phyloP scores from a whole-genome alignment of 345 rosid species.

The Brassica napus region Da-Ae NC_063440.1:22413001-22413500 shows the following conservation, averaged over 20 bases:
- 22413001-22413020: conserved; percentile 48
- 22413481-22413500: conserved; percentile 68
- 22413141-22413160: conserved; percentile 61
- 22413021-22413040: neutral
- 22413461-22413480: conserved; percentile 61
- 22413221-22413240: conserved; percentile 86
- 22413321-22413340: neutral
- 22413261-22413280: conserved; percentile 85
- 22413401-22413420: neutral
- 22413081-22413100: conserved; percentile 36
- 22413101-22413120: conserved; percentile 49
- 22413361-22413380: neutral
- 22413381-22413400: neutral
- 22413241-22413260: conserved; percentile 91
- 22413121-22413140: conserved; percentile 47
- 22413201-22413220: conserved; percentile 77
- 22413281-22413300: conserved; percentile 62
- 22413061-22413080: conserved; percentile 40
- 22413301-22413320: neutral
- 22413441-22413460: conserved; percentile 65
- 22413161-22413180: conserved; percentile 57
- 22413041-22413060: conserved; percentile 15
- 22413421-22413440: neutral
- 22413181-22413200: conserved; percentile 63
- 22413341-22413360: neutral